Evolutionary conservation across 73 alveolate genomes (phyloP), one percentile per base, ranked within the genome.

Genomic region (Urostyla sp.): DNA sequence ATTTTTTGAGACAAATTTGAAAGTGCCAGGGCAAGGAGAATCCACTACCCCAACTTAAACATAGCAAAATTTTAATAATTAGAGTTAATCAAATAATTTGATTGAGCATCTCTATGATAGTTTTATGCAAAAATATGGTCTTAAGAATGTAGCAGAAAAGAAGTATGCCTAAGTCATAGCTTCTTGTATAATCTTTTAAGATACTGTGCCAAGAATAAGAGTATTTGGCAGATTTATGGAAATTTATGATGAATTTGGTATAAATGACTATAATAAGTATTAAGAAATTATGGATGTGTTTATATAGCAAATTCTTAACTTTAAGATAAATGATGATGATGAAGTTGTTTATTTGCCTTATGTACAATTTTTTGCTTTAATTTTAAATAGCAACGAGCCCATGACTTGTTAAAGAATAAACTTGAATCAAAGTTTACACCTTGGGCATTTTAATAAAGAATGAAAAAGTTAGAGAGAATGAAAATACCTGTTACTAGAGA

Each of bases 111-210:
- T 87, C 15, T 90, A 90, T 58, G 96, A 90, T 45, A 67, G 23
- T 54, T 76, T 86, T 53, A 84, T 85, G 83, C 69, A 85, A 26
- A 84, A 85, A 49, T 90, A 90, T 72, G 96, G 96, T 0, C 73
- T 90, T 18, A 90, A 90, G 46, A 79, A 85, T 36, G 96, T 90
- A 3, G 96, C 96, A 46, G 96, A 90, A 81, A 76, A 72, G 61
- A 84, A 90, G 61, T 79, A 74, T 37, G 0, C 8, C 4, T 27
- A 80, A 59, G 26, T 80, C 5, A 7, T 80, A 0, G 63, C 43
- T 1, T 51, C 75, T 0, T 80, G 90, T 45, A 67, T 51, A 16
- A 44, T 18, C 38, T 7, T 13, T 27, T 66, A 48, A 57, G 73
- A 66, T n/a, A 35, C 31, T 0, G 24, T 46, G 10, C 83, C 44